phyloP scores from a whole-genome alignment of 2,329 filamentous ascomycete species.

The Fonsecaea nubica region DNA sequence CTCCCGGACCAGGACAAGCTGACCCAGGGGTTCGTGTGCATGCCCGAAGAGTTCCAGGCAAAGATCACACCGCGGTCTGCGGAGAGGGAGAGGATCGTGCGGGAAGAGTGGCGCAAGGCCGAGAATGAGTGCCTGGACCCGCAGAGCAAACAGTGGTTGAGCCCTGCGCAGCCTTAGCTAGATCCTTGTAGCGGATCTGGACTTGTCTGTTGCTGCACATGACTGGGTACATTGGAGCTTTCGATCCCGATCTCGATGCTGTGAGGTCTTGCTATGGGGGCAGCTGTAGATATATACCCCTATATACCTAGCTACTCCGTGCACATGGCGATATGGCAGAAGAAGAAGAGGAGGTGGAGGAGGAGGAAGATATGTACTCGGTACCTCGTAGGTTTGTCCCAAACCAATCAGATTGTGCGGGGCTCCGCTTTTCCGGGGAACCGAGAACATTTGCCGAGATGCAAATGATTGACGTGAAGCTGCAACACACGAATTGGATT shows the following conservation, averaged over 20 bases:
- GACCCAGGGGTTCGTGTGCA: conserved; percentile 54
- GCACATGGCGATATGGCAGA: no score
- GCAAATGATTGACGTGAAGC: not conserved
- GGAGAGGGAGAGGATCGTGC: conserved; percentile 41
- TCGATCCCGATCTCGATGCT: not conserved
- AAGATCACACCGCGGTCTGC: conserved; percentile 47
- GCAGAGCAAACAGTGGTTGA: conserved; percentile 30
- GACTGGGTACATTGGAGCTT: not conserved
- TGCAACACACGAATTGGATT: not conserved
- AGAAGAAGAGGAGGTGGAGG: no score
- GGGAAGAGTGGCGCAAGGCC: conserved; percentile 24
- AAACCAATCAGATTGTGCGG: not conserved
- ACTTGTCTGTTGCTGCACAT: not conserved
- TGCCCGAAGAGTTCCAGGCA: conserved; percentile 50
- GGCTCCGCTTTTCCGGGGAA: conserved; percentile 1
- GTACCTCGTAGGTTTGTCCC: no score
- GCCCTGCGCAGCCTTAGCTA: conserved; percentile 20
- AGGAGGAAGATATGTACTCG: no score
- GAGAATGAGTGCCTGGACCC: conserved; percentile 25
- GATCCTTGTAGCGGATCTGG: not conserved
- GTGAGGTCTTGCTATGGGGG: no score
- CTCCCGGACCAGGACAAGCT: conserved; percentile 50
- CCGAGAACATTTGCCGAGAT: not conserved
- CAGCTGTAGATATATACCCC: no score
- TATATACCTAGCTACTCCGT: no score